Evolutionary conservation across 2,329 filamentous ascomycete genomes (phyloP), one percentile per base, ranked within the genome.

Genomic region (Ascochyta lentis): DNA sequence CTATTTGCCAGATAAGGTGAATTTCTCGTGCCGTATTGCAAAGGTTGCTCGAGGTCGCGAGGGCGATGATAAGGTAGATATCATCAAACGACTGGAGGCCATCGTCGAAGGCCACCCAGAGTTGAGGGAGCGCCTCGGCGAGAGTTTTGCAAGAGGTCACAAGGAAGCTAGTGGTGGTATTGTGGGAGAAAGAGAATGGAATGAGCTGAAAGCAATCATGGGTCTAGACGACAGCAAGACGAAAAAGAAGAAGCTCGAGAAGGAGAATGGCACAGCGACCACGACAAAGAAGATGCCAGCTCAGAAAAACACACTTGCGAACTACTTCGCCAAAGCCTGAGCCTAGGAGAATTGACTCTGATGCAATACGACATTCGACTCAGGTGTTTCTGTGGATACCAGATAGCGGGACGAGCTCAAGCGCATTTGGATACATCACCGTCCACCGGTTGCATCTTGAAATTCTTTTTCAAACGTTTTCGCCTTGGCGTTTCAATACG

Each of bases 101-200:
- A 80, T 85, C 39, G 86, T 84, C 6, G 63, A 56, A n/a, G 58
- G 58, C 5, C 48, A 73, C n/a, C 48, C 44, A 3, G 70, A 66
- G 12, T 58, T 84, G 37, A 67, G 77, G 4, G 77, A 82, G 49
- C 73, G 86, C 13, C 66, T 89, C 10, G 87, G 87, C 0, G 82
- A 86, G 43, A 86, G 81, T 24, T 90, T 89, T 65, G 87, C 86
- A 0, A 79, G 83, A 48, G 87, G 88, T 0, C 87, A 90, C 59
- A 88, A 86, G 56, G 86, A 89, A 65, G 87, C 87, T 0, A 87
- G 84, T 43, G 87, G 87, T 1, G 88, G 87, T 0, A 86, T 88
- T 41, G 83, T 90, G 0, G 79, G 80, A 0, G 79, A 74, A 10
- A 80, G 78, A 1, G 85, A 87, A 55, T 90, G 89, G 69, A 86